phyloP scores from a whole-genome alignment of 2,329 filamentous ascomycete species.

The Clonostachys rhizophaga region DNA sequence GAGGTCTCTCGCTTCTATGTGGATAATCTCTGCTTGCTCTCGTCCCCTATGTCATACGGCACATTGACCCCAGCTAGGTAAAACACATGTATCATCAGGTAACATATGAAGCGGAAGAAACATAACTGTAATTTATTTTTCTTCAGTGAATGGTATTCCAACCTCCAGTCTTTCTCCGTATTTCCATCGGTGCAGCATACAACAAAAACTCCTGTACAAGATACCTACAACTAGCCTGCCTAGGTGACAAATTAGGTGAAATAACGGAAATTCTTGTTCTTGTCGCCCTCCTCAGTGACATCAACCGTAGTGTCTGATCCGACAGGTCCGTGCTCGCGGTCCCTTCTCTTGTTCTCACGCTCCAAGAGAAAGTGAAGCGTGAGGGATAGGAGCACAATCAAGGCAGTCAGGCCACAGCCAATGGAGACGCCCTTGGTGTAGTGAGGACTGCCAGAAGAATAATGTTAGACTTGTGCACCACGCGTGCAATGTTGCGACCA shows the following conservation, averaged over 20 bases:
- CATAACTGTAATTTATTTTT: no score
- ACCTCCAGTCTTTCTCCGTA: no score
- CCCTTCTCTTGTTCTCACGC: slow-evolving; percentile 8
- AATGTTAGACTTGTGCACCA: not conserved
- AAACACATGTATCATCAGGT: no score
- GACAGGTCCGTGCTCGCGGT: slow-evolving; percentile 5
- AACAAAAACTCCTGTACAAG: no score
- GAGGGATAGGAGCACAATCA: slow-evolving; percentile 6
- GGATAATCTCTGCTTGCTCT: no score
- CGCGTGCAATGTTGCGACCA: not conserved
- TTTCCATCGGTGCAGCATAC: no score
- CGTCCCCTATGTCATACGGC: no score
- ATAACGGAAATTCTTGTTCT: slow-evolving; percentile 9
- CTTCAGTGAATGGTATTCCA: no score
- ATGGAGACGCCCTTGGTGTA: slow-evolving; percentile 9
- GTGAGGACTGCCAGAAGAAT: slow-evolving; percentile 4
- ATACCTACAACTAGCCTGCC: no score
- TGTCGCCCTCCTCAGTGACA: slow-evolving; percentile 9
- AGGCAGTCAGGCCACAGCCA: slow-evolving; percentile 9
- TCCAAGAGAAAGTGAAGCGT: slow-evolving; percentile 6
- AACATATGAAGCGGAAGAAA: no score
- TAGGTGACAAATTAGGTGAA: slow-evolving; percentile 3
- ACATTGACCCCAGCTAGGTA: no score
- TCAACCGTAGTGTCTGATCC: slow-evolving; percentile 5
- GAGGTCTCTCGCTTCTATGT: no score